Conservation (phyloP, 2,329 filamentous ascomycete species). For the Trichoderma asperellum region DNA sequence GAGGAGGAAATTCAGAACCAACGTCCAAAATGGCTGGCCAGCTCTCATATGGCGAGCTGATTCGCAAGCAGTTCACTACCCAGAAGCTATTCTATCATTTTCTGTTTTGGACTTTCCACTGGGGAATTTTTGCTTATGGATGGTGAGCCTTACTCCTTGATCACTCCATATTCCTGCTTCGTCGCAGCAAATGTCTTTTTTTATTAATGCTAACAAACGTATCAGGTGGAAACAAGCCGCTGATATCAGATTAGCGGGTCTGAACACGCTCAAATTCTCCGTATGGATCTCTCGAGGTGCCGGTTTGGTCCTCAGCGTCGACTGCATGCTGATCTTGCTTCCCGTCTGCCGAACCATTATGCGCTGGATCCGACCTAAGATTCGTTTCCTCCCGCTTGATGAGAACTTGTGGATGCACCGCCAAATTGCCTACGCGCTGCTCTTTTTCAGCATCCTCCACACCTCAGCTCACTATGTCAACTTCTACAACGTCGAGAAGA, state of each 20-base stretch:
- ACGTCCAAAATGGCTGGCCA: slow-evolving; percentile 44
- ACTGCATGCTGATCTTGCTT: slow-evolving; percentile 84
- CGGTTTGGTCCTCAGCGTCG: slow-evolving; percentile 80
- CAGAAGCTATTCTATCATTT: slow-evolving; percentile 78
- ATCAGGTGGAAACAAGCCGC: slow-evolving; percentile 75
- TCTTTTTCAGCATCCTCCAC: slow-evolving; percentile 81
- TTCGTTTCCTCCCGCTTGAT: slow-evolving; percentile 88
- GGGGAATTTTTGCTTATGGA: slow-evolving; percentile 78
- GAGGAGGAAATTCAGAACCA: slow-evolving; percentile 14
- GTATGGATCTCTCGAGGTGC: slow-evolving; percentile 97
- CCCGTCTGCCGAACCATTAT: slow-evolving; percentile 94
- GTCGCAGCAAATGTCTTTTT: background rate
- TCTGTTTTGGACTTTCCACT: slow-evolving; percentile 79
- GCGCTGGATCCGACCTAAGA: slow-evolving; percentile 80
- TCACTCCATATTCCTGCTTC: background rate
- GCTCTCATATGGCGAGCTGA: slow-evolving; percentile 48
- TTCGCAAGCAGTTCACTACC: slow-evolving; percentile 68
- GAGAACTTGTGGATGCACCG: slow-evolving; percentile 97
- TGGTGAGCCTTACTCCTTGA: slow-evolving; percentile 63
- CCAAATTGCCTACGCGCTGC: slow-evolving; percentile 86
- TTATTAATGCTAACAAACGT: background rate
- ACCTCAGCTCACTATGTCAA: slow-evolving; percentile 89
- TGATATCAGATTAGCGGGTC: slow-evolving; percentile 69
- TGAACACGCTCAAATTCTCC: slow-evolving; percentile 83
- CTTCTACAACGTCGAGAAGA: slow-evolving; percentile 93